These are phyloP conservation scores for Rhodotorula glutinis DNA, from an alignment of 1,284 basidiomycete genomes.

Conservation along the genomic window DNA sequence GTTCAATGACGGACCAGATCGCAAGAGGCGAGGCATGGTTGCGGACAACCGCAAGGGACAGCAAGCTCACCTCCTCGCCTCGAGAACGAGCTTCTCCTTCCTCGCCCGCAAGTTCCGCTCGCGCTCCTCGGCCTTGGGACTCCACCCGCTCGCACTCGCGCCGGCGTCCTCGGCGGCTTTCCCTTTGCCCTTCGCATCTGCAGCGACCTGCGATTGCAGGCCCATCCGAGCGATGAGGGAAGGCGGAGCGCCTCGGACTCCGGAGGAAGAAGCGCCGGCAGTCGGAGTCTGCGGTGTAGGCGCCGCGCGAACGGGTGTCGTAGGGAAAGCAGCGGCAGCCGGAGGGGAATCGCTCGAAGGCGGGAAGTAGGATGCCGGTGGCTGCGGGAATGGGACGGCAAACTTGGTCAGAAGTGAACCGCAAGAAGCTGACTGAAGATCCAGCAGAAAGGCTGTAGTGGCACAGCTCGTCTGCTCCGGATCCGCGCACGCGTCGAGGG, in stretches of 20 bases:
- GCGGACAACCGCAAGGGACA: not conserved
- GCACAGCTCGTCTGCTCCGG: too few relatives aligned
- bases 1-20: too few relatives aligned
- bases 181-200: constrained; percentile 23
- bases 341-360: constrained; percentile 1
- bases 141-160: constrained; percentile 10
- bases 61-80: constrained; percentile 30
- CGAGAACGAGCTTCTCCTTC: constrained; percentile 34
- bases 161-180: not conserved
- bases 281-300: not conserved
- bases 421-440: too few relatives aligned
- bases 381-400: constrained; percentile 8
- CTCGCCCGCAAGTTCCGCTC: constrained; percentile 32
- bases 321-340: not conserved
- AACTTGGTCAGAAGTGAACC: too few relatives aligned
- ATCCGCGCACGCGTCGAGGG: too few relatives aligned
- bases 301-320: not conserved
- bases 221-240: constrained; percentile 31
- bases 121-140: constrained; percentile 15
- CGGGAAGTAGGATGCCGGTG: constrained; percentile 21
- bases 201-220: constrained; percentile 8
- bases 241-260: constrained; percentile 15
- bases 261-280: not conserved
- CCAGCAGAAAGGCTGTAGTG: too few relatives aligned
- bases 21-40: too few relatives aligned